Evolutionary conservation across 2,329 filamentous ascomycete species (phyloP), one percentile per base, ranked within the genome.

Genomic region (Sporothrix phasma): DNA sequence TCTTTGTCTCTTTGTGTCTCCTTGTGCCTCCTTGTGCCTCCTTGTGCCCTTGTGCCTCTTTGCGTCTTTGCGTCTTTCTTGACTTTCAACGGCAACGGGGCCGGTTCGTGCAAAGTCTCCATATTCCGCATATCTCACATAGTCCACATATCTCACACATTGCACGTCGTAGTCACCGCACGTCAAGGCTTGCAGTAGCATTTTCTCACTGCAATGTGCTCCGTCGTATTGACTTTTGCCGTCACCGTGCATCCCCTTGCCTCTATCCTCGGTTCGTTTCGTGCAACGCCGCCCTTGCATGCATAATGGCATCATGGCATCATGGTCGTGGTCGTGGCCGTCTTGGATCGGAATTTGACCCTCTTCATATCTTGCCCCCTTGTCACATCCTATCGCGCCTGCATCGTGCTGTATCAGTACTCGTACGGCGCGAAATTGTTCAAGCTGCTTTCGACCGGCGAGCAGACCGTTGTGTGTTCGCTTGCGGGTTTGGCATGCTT

Each of bases 41-140:
- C 8, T 4, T 34, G 31, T 34, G 15, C 37, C 13, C 47, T 46
- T 58, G 53, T 43, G n/a, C 37, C 26, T n/a, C 13, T 13, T 58
- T 13, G 53, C 29, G 34, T 34, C 37, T 39, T 58, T 11, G 34
- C 19, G 39, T 13, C 11, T 17, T 31, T 17, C 17, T 53, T 45
- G 54, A 39, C 37, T 41, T 54, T 29, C 29, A 54, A 54, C 41
- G 26, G 54, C 37, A 59, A 59, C 54, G 37, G 54, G 45, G 54
- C 54, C 37, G 54, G n/a, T n/a, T 45, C 54, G 54, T 45, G 39
- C 22, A 29, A 6, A 15, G 31, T 37, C 11, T 17, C 24, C 24
- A 51, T 29, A 6, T 51, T 7, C 47, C 4, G 17, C 24, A 31
- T 17, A 31, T 8, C n/a, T 11, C 24, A 31, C 3, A 51, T 24